Conservation (phyloP, 495 filamentous ascomycete genomes). For the Cudoniella acicularis region DNA sequence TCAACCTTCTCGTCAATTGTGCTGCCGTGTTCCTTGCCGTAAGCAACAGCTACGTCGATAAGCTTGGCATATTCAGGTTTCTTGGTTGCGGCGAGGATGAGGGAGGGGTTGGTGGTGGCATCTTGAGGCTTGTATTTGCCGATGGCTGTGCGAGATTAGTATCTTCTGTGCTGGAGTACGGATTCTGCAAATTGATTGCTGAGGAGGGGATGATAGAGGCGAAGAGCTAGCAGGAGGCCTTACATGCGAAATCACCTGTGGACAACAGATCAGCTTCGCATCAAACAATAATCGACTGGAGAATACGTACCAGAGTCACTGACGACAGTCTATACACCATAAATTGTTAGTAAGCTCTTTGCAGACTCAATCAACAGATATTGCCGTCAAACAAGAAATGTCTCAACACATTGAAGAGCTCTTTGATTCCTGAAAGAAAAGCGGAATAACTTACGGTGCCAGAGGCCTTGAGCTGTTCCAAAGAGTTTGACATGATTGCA, state of each 20-base stretch:
- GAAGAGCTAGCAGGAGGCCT: slow-evolving; percentile 34
- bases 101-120: slow-evolving; percentile 97
- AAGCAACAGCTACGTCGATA: slow-evolving; percentile 80
- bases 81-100: slow-evolving; percentile 97
- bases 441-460: slow-evolving; percentile 73
- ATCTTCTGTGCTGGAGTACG: background rate
- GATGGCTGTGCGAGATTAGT: slow-evolving; percentile 66
- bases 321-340: slow-evolving; percentile 69
- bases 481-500: slow-evolving; percentile 71
- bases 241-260: slow-evolving; percentile 75
- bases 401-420: slow-evolving; percentile 5
- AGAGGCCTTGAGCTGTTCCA: slow-evolving; percentile 93
- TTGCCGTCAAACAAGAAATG: slow-evolving; percentile 4
- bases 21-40: slow-evolving; percentile 73
- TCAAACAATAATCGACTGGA: background rate
- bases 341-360: slow-evolving; percentile 20
- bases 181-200: background rate
- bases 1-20: slow-evolving; percentile 73
- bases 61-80: slow-evolving; percentile 94
- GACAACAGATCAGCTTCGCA: slow-evolving; percentile 9
- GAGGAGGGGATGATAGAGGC: background rate
- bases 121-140: slow-evolving; percentile 99
- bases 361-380: background rate
- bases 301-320: slow-evolving; percentile 83
- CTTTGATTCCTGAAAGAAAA: background rate